A percentile compares a stretch with the other conserved stretches of the same genome.
These are phyloP conservation scores for Penicillium robsamsonii DNA, from an alignment of 495 filamentous ascomycete genomes.

Conservation along the genomic window DNA sequence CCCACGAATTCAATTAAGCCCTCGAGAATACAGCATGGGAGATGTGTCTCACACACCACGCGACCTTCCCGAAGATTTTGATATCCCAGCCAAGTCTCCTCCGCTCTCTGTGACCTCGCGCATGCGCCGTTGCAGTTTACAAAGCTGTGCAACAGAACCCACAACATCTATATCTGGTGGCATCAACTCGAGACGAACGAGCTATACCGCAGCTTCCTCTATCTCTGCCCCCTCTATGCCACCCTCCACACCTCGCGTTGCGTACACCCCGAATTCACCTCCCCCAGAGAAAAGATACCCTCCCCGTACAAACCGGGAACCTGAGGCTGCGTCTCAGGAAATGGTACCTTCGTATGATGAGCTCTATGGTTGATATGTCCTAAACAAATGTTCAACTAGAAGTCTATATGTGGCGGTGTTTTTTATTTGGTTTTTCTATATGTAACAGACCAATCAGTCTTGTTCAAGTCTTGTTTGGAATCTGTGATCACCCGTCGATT, in stretches of 20 bases:
- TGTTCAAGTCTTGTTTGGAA: neutral
- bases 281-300: slow-evolving; percentile 26
- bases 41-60: slow-evolving; percentile 8
- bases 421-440: slow-evolving; percentile 7
- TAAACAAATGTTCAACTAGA: slow-evolving; percentile 1
- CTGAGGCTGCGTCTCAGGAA: slow-evolving; percentile 23
- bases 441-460: neutral
- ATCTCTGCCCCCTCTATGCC: slow-evolving; percentile 32
- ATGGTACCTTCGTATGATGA: slow-evolving; percentile 49
- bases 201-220: slow-evolving; percentile 35
- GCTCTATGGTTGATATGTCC: slow-evolving; percentile 36
- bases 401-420: slow-evolving; percentile 3
- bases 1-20: slow-evolving; percentile 2
- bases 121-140: slow-evolving; percentile 44
- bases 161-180: slow-evolving; percentile 29
- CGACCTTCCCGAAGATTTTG: slow-evolving; percentile 22
- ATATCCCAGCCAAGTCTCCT: slow-evolving; percentile 36
- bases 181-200: slow-evolving; percentile 39
- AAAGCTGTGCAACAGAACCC: slow-evolving; percentile 33
- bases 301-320: slow-evolving; percentile 25
- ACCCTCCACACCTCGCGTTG: slow-evolving; percentile 31
- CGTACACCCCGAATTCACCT: slow-evolving; percentile 5
- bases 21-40: slow-evolving; percentile 10
- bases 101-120: slow-evolving; percentile 43
- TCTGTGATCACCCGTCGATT: slow-evolving; percentile 1